Percentiles rank a stretch among this genome's conserved stretches.
Evolutionary conservation across 208 protist species (phyloP).

Genomic region (Leishmania turanica): DNA sequence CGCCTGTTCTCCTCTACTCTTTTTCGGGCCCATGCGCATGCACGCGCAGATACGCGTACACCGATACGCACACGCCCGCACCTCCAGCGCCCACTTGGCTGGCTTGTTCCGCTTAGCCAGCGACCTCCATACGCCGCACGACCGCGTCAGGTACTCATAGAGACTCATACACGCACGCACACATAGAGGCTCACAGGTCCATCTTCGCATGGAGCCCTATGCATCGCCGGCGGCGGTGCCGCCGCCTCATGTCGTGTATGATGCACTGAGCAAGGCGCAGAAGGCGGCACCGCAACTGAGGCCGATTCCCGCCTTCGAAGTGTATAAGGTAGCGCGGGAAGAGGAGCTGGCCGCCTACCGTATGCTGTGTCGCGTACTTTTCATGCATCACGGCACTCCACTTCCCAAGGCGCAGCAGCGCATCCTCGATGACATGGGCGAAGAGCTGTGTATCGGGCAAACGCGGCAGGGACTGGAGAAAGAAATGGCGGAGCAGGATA

Average conservation of each 20-base stretch:
- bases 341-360: constrained; percentile 82
- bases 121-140: neutral
- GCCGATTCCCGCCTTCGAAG: constrained; percentile 61
- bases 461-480: constrained; percentile 50
- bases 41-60: neutral
- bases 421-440: constrained; percentile 77
- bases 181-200: neutral
- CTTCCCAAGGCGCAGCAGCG: constrained; percentile 55
- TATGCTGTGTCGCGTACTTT: constrained; percentile 72
- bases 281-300: constrained; percentile 29
- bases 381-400: constrained; percentile 63
- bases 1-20: neutral
- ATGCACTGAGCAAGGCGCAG: constrained; percentile 50
- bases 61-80: neutral
- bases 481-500: constrained; percentile 50
- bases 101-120: neutral
- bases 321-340: constrained; percentile 83
- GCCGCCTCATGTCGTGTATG: constrained; percentile 50
- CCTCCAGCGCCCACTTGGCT: neutral
- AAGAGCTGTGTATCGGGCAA: constrained; percentile 40
- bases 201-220: constrained; percentile 10
- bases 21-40: neutral
- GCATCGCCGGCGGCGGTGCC: neutral
- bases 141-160: neutral
- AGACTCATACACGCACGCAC: constrained; percentile 2